These are phyloP conservation scores for Naegleria gruberi DNA, from an alignment of 208 protist genomes.

Conservation along the genomic window DNA sequence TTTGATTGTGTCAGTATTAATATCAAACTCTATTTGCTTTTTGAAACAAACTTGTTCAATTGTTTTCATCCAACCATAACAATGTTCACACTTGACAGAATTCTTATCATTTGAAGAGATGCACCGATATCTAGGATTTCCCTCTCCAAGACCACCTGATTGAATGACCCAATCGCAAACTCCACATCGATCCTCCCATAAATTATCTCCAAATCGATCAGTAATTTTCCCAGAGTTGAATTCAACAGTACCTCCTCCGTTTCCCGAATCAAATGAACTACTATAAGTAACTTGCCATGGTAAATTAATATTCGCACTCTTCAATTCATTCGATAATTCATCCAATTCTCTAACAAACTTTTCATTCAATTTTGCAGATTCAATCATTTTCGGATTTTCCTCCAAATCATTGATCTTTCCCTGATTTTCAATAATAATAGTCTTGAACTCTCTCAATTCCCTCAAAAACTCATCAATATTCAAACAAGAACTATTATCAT, in stretches of 20 bases:
- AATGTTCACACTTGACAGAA: neutral
- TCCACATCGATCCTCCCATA: neutral
- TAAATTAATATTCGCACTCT: neutral
- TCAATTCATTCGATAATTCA: neutral
- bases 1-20: neutral
- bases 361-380: neutral
- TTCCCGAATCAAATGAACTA: neutral
- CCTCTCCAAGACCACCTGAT: neutral
- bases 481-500: too few relatives aligned
- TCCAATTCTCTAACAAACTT: neutral
- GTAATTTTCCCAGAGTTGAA: neutral
- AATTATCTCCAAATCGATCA: neutral
- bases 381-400: neutral
- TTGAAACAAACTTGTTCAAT: neutral
- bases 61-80: neutral
- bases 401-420: neutral
- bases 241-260: neutral
- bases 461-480: neutral
- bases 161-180: neutral
- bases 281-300: neutral
- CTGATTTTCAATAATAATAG: neutral
- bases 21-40: neutral
- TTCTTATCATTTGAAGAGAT: neutral
- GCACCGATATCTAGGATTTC: neutral
- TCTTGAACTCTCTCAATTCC: neutral